Evolutionary conservation across 768 basidiomycete species (phyloP), one percentile per base, ranked within the genome.

Genomic region (Brasilioporus rufonigricans): DNA sequence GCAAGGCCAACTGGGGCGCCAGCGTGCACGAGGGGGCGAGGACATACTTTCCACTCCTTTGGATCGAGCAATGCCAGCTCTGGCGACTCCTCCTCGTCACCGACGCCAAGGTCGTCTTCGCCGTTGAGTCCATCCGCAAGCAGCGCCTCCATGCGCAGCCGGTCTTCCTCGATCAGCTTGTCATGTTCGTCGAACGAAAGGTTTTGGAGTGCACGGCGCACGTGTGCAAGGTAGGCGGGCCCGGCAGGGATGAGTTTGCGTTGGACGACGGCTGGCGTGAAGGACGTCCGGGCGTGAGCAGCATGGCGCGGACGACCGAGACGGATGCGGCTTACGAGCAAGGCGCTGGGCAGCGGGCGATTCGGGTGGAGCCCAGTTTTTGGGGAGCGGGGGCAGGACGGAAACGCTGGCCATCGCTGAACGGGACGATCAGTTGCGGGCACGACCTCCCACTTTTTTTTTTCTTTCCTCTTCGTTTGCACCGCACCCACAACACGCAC

Each of bases 1-100:
- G n/a, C n/a, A n/a, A n/a, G n/a, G n/a, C n/a, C n/a, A n/a, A n/a
- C n/a, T n/a, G n/a, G n/a, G n/a, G n/a, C n/a, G n/a, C n/a, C n/a
- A n/a, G n/a, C n/a, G n/a, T n/a, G n/a, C n/a, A n/a, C n/a, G n/a
- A n/a, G n/a, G n/a, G n/a, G n/a, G n/a, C n/a, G n/a, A n/a, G n/a
- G n/a, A 65, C 76, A 39, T 59, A 90, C 91, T 83, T 98, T 99
- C 96, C 97, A 98, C 68, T 96, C 93, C 73, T 98, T 98, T 7
- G 96, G 91, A 76, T 99, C 96, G n/a, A 86, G 76, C 43, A 76
- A 69, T 38, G 93, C 71, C 45, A 93, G 63, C 23, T 85, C 86
- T 4, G 79, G 76, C 19, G 80, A 71, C 76, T 98, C 96, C 58
- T 84, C 78, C 73, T 98, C 97, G 55, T 93, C 89, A 2, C 94